Conservation (phyloP, 495 filamentous ascomycete genomes). For the Friedmanniomyces simplex region DNA sequence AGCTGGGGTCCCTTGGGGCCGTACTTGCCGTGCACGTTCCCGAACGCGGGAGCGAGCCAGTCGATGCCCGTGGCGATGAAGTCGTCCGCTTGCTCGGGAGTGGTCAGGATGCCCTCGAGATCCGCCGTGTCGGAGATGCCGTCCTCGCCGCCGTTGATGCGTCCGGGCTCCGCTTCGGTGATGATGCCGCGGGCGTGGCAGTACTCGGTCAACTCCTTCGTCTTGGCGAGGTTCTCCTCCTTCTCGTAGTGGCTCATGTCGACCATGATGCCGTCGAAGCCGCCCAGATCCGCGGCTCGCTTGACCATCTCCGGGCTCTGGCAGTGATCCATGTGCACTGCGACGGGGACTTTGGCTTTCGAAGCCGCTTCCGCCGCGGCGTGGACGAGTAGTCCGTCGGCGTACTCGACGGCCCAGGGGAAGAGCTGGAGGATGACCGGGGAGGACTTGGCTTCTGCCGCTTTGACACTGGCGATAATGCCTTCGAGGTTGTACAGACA, state of each 20-base stretch:
- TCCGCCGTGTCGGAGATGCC: slow-evolving; percentile 68
- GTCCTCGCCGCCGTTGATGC: slow-evolving; percentile 79
- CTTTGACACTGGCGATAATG: slow-evolving; percentile 67
- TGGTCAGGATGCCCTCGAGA: slow-evolving; percentile 65
- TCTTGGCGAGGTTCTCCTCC: slow-evolving; percentile 65
- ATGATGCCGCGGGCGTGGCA: slow-evolving; percentile 68
- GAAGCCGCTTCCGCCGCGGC: slow-evolving; percentile 53
- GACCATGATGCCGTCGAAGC: slow-evolving; percentile 23
- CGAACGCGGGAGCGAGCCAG: slow-evolving; percentile 75
- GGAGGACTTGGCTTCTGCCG: slow-evolving; percentile 61
- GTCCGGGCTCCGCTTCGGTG: slow-evolving; percentile 69
- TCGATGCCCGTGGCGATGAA: slow-evolving; percentile 74
- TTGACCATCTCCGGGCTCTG: slow-evolving; percentile 26
- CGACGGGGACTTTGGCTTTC: slow-evolving; percentile 39
- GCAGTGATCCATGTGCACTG: slow-evolving; percentile 29
- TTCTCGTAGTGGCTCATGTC: slow-evolving; percentile 58
- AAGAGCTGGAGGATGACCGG: slow-evolving; percentile 79
- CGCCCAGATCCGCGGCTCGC: slow-evolving; percentile 1
- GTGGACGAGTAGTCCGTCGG: slow-evolving; percentile 47
- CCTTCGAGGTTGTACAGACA: slow-evolving; percentile 68
- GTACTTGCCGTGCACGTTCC: slow-evolving; percentile 79
- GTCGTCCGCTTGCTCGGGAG: slow-evolving; percentile 61
- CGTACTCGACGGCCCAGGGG: slow-evolving; percentile 73
- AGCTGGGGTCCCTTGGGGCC: slow-evolving; percentile 61
- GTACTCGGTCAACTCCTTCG: slow-evolving; percentile 57